Base-by-base conservation (phyloP, 169 alveolate species). In the Eimeria sp. region DNA sequence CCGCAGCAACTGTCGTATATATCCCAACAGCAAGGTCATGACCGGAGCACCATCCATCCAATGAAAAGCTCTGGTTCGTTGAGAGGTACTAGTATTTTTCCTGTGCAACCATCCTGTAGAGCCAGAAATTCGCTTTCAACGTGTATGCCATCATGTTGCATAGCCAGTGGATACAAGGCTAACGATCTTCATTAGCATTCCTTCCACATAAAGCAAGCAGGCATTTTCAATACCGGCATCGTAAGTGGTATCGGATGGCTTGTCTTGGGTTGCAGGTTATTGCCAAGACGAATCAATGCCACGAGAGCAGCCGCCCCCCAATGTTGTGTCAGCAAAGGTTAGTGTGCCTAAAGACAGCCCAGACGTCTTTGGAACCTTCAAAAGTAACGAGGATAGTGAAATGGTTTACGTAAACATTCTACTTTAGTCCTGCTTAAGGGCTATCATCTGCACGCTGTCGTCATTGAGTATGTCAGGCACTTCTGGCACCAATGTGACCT, bases 51-150 rank as follows among this genome's bases (percentile, higher is more conserved):
- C 74, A 52, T 27, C 40, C 4, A n/a, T 46, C 89, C 89, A 30
- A 10, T 54, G 43, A 74, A 18, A 6, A 60, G 66, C 72, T 33
- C 74, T 33, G 90, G 90, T 83, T 58, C 89, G 89, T 78, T 27
- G 54, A 0, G 54, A 37, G 9, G 54, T 14, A 18, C n/a, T 0
- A 6, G 54, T 16, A 23, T 71, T 33, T 37, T 33, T 71, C 54
- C 54, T 18, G 49, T 25, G n/a, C 80, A 33, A 54, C 54, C 80
- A 33, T 37, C 10, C 80, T 71, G 30, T 33, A 13, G 54, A 37
- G 8, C 16, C 54, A 16, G n/a, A 37, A 33, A 33, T 33, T 66
- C 46, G 20, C 20, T n/a, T 37, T 6, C 52, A 71, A 11, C n/a
- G 54, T 71, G 14, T 11, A 4, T 18, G 54, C 37, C 37, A 71